These are phyloP conservation scores for Schizophyllum amplum DNA, from an alignment of 1,284 basidiomycete species.

Conservation along the genomic window DNA sequence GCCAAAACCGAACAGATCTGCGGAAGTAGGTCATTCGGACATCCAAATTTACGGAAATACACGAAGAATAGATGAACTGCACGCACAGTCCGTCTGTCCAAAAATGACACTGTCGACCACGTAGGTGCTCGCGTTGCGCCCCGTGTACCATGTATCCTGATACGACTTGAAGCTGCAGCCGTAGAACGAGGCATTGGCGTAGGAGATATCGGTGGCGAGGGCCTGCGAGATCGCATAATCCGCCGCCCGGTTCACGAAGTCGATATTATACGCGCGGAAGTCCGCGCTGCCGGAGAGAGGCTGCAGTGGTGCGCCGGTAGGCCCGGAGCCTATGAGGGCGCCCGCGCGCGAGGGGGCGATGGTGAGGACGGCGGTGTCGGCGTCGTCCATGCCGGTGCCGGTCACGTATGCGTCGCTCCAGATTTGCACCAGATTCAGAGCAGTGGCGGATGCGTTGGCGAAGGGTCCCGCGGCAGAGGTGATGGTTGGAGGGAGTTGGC, in stretches of 20 bases:
- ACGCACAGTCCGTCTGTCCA: slow-evolving; percentile 57
- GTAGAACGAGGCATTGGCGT: slow-evolving; percentile 62
- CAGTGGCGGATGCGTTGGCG: slow-evolving; percentile 25
- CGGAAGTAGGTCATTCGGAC: too few species aligned
- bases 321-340: slow-evolving; percentile 46
- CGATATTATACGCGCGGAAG: slow-evolving; percentile 60
- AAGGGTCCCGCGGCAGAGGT: slow-evolving; percentile 23
- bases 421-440: slow-evolving; percentile 45
- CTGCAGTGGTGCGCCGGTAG: slow-evolving; percentile 47
- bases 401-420: slow-evolving; percentile 39
- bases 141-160: slow-evolving; percentile 65
- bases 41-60: too few species aligned
- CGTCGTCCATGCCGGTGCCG: slow-evolving; percentile 37
- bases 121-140: slow-evolving; percentile 50
- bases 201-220: slow-evolving; percentile 49
- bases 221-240: slow-evolving; percentile 53
- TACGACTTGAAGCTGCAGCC: slow-evolving; percentile 55
- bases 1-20: slow-evolving; percentile 50
- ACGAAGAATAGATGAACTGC: too few species aligned
- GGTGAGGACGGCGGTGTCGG: slow-evolving; percentile 43
- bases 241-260: slow-evolving; percentile 61
- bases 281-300: slow-evolving; percentile 46
- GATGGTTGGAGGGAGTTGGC: slow-evolving; percentile 35
- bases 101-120: slow-evolving; percentile 54
- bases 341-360: slow-evolving; percentile 41